phyloP scores from a whole-genome alignment of 768 basidiomycete genomes.

The Psilocybe azurescens region DNA sequence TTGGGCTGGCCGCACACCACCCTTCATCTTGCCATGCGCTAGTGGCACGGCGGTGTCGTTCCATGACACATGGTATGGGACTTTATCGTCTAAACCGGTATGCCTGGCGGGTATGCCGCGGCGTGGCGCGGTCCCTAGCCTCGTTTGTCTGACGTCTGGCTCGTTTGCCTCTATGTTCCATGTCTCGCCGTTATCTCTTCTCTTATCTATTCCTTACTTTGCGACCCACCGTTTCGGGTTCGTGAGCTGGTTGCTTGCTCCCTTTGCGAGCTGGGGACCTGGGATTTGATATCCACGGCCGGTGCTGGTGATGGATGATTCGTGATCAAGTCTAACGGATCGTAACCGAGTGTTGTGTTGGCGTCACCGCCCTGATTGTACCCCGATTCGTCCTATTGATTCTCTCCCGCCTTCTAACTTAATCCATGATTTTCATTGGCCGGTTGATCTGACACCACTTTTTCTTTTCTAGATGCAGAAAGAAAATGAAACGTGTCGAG shows the following conservation, averaged over 20 bases:
- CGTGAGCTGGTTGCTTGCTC: background rate
- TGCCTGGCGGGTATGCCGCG: constrained; percentile 7
- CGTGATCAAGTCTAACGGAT: too few species aligned
- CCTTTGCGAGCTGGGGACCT: background rate
- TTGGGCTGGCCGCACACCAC: background rate
- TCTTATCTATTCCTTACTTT: background rate
- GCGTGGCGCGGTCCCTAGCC: constrained; percentile 5
- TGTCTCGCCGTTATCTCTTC: background rate
- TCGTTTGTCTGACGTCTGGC: background rate
- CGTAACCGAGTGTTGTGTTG: background rate
- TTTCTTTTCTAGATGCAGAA: constrained; percentile 61
- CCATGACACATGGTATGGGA: background rate
- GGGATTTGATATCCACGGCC: too few species aligned
- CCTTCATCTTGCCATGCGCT: background rate
- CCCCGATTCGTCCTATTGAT: background rate
- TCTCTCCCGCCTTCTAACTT: too few species aligned
- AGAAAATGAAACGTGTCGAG: constrained; percentile 88
- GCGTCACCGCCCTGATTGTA: background rate
- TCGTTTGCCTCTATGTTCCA: background rate
- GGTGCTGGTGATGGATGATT: too few species aligned
- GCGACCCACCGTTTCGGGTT: background rate
- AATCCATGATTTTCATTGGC: too few species aligned
- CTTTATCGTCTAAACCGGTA: too few species aligned
- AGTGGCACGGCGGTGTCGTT: constrained; percentile 1
- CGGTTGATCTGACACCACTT: constrained; percentile 5